Percentiles rank a stretch among this genome's conserved stretches.
Conservation (phyloP, 495 filamentous ascomycete genomes). For the Aspergillus homomorphus region DNA sequence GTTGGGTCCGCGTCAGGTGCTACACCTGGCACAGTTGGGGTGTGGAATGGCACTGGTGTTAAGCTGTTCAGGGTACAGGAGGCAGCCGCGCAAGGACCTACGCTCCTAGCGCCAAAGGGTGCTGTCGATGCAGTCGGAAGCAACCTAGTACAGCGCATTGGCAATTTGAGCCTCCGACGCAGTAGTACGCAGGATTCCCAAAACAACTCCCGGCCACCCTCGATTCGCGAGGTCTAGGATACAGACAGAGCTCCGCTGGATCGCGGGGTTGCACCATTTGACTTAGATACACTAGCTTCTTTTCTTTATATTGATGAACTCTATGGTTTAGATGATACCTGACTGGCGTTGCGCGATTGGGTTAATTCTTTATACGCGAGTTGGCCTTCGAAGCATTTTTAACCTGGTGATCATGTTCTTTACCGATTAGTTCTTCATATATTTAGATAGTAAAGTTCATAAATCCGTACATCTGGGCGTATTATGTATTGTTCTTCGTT, state of each 20-base stretch:
- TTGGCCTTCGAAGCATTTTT: background rate
- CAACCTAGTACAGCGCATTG: conserved; percentile 84
- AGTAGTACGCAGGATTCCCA: conserved; percentile 37
- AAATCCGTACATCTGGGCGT: background rate
- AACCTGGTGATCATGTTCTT: conserved; percentile 5
- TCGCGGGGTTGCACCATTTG: background rate
- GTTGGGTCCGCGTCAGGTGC: conserved; percentile 56
- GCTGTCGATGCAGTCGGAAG: conserved; percentile 95
- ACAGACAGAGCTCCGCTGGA: background rate
- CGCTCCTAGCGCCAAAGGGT: conserved; percentile 76
- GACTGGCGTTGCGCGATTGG: background rate
- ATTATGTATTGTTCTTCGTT: too few species aligned
- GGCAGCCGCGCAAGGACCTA: conserved; percentile 72
- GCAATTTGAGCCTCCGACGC: conserved; percentile 62
- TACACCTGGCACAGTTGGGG: conserved; percentile 74
- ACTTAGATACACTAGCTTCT: conserved; percentile 10
- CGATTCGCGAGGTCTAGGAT: conserved; percentile 37
- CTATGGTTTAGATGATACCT: conserved; percentile 11
- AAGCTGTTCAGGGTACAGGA: conserved; percentile 89
- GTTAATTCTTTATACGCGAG: background rate
- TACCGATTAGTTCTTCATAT: background rate
- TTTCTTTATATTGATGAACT: conserved; percentile 8
- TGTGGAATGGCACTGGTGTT: conserved; percentile 91
- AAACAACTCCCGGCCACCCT: conserved; percentile 28
- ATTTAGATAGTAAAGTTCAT: background rate